These are phyloP conservation scores for Hyphodiscus hymeniophilus DNA, from an alignment of 495 filamentous ascomycete genomes.

Conservation along the genomic window DNA sequence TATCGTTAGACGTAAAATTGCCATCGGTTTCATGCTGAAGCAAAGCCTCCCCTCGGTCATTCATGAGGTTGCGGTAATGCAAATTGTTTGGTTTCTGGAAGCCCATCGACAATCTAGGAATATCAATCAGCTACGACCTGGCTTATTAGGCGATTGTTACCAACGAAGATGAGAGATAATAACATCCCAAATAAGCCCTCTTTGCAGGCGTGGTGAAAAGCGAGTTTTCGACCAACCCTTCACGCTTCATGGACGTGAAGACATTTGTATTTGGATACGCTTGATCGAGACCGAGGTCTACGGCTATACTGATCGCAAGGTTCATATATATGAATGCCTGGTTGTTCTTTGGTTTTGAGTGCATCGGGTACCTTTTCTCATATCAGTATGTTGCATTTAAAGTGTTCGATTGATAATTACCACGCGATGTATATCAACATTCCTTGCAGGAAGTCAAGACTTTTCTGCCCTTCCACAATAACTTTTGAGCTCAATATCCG, in stretches of 20 bases:
- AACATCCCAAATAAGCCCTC: conserved; percentile 29
- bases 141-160: conserved; percentile 1
- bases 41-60: conserved; percentile 22
- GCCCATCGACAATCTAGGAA: conserved; percentile 24
- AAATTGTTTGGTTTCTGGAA: conserved; percentile 26
- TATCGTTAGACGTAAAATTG: conserved; percentile 10
- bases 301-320: conserved; percentile 16
- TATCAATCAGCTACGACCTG: background rate
- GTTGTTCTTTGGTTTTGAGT: conserved; percentile 22
- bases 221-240: conserved; percentile 10
- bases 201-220: conserved; percentile 26
- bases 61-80: conserved; percentile 26
- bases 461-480: conserved; percentile 28
- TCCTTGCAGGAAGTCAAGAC: conserved; percentile 33
- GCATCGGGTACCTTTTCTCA: conserved; percentile 23
- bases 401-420: conserved; percentile 17
- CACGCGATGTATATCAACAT: conserved; percentile 34
- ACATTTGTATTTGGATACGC: conserved; percentile 17
- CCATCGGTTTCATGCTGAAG: conserved; percentile 2
- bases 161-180: conserved; percentile 29
- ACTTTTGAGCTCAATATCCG: conserved; percentile 23
- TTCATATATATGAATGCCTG: conserved; percentile 26
- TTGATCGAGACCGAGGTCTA: conserved; percentile 20
- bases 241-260: conserved; percentile 11
- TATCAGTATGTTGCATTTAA: background rate